phyloP scores from a whole-genome alignment of 345 rosid genomes.

The Erucastrum elatum region DNA sequence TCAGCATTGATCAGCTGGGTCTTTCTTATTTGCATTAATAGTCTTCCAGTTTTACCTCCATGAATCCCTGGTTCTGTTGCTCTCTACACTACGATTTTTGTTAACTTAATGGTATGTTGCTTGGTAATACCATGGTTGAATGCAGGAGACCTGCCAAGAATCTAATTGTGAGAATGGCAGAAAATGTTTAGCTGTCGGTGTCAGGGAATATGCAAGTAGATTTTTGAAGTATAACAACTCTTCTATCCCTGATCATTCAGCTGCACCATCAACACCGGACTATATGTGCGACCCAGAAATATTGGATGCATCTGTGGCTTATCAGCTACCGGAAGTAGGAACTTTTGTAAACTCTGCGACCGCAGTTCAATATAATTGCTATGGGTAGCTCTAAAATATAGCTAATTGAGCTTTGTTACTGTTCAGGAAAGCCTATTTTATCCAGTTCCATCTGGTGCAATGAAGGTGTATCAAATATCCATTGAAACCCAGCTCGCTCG shows the following conservation, averaged over 20 bases:
- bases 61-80: constrained; percentile 19
- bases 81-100: constrained; percentile 16
- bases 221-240: constrained; percentile 65
- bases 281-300: constrained; percentile 54
- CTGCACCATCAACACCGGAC: constrained; percentile 66
- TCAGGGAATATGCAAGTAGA: constrained; percentile 78
- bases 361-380: constrained; percentile 15
- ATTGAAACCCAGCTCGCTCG: constrained; percentile 70
- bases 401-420: constrained; percentile 31
- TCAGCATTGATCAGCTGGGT: constrained; percentile 4
- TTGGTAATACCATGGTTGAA: constrained; percentile 18
- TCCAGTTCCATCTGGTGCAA: constrained; percentile 82
- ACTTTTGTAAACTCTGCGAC: constrained; percentile 7
- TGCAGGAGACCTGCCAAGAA: constrained; percentile 58
- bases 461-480: constrained; percentile 71
- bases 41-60: neutral
- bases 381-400: constrained; percentile 9
- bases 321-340: constrained; percentile 83
- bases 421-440: constrained; percentile 94
- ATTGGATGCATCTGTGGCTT: constrained; percentile 64
- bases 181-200: constrained; percentile 40
- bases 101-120: constrained; percentile 6
- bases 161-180: constrained; percentile 40
- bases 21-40: constrained; percentile 15
- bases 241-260: constrained; percentile 54